These are phyloP conservation scores for Tetraselmis striata DNA, from an alignment of 139 green algal species.

Conservation along the genomic window DNA sequence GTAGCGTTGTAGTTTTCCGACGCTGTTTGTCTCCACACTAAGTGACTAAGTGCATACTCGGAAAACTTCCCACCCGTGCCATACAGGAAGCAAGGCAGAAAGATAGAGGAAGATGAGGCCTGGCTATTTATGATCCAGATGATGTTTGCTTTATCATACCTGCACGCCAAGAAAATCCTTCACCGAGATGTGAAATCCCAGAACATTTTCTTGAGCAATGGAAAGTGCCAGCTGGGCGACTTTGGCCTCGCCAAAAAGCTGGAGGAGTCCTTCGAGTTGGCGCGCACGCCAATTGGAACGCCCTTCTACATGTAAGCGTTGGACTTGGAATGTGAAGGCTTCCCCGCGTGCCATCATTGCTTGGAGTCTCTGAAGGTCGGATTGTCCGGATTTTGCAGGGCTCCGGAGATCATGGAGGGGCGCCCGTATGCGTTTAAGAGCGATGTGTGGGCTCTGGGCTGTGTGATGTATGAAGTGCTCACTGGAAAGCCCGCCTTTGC, in stretches of 20 bases:
- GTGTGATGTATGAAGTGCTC: conserved; percentile 11
- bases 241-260: conserved; percentile 8
- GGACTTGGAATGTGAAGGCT: not conserved
- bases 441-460: conserved; percentile 15
- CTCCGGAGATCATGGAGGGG: not conserved
- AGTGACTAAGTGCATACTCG: too few relatives aligned
- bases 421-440: conserved; percentile 11
- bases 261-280: conserved; percentile 9
- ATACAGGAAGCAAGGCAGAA: not conserved
- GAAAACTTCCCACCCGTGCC: too few relatives aligned
- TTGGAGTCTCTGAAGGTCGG: not conserved
- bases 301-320: conserved; percentile 9
- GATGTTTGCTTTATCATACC: conserved; percentile 1
- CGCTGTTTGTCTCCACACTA: not conserved
- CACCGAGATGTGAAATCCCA: conserved; percentile 11
- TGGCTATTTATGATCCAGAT: conserved; percentile 1
- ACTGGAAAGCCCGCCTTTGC: conserved; percentile 7
- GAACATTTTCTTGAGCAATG: conserved; percentile 8
- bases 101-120: not conserved
- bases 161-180: conserved; percentile 9
- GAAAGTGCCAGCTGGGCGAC: conserved; percentile 6
- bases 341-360: not conserved
- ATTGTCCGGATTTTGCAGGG: not conserved
- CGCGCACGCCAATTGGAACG: conserved; percentile 10
- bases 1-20: not conserved